Conservation (phyloP, 2,329 filamentous ascomycete genomes). For the Thyridium curvatum region DNA sequence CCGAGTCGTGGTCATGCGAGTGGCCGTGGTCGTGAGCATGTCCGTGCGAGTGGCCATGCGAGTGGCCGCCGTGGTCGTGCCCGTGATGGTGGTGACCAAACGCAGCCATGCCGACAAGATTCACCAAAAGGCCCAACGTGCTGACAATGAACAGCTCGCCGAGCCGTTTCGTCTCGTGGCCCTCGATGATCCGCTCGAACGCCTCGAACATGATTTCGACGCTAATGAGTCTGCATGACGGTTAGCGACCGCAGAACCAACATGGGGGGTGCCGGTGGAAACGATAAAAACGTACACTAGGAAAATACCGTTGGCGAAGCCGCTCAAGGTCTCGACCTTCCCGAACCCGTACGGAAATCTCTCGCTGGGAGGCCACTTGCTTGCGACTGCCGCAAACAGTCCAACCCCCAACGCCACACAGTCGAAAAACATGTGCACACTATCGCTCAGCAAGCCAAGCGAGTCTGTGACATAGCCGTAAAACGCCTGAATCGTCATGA, state of each 20-base stretch:
- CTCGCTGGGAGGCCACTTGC: slow-evolving; percentile 89
- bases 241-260: not conserved
- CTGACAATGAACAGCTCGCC: slow-evolving; percentile 87
- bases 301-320: slow-evolving; percentile 94
- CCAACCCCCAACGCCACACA: slow-evolving; percentile 89
- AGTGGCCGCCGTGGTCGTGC: slow-evolving; percentile 39
- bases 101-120: slow-evolving; percentile 83
- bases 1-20: slow-evolving; percentile 33
- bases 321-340: slow-evolving; percentile 93
- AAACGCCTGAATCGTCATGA: slow-evolving; percentile 91
- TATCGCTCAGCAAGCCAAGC: slow-evolving; percentile 90
- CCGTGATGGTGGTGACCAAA: slow-evolving; percentile 66
- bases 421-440: slow-evolving; percentile 99
- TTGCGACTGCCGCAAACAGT: slow-evolving; percentile 85
- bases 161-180: slow-evolving; percentile 75
- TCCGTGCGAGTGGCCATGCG: slow-evolving; percentile 24
- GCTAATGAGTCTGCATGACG: slow-evolving; percentile 66
- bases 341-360: slow-evolving; percentile 93
- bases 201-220: slow-evolving; percentile 95
- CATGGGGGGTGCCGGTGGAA: not conserved
- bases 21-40: slow-evolving; percentile 32
- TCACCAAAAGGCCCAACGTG: slow-evolving; percentile 78
- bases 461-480: slow-evolving; percentile 94
- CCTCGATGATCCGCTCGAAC: slow-evolving; percentile 78
- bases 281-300: slow-evolving; percentile 57